Percentiles rank a stretch among this genome's conserved stretches.
phyloP scores from a whole-genome alignment of 495 filamentous ascomycete genomes.

The Neurospora intermedia region DNA sequence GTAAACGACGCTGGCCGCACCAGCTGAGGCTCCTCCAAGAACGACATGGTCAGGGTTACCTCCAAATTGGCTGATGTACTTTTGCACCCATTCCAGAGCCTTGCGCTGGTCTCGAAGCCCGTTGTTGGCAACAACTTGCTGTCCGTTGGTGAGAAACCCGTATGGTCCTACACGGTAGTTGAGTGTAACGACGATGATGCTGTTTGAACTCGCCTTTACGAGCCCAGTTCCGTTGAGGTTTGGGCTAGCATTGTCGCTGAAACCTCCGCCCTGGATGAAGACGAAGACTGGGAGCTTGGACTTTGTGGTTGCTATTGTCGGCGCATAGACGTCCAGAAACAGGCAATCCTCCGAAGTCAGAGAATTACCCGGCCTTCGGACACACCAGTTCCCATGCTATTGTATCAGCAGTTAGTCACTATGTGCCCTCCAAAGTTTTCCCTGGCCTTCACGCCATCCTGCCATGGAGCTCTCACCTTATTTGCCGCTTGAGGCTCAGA shows the following conservation, averaged over 20 bases:
- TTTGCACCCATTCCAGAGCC: slow-evolving; percentile 55
- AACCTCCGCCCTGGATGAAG: slow-evolving; percentile 63
- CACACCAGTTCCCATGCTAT: slow-evolving; percentile 36
- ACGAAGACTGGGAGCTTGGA: slow-evolving; percentile 54
- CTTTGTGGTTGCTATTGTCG: slow-evolving; percentile 34
- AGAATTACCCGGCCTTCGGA: slow-evolving; percentile 32
- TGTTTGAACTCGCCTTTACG: slow-evolving; percentile 42
- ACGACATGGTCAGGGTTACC: slow-evolving; percentile 59
- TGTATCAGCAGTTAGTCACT: slow-evolving; percentile 18
- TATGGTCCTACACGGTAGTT: slow-evolving; percentile 62
- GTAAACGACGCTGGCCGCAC: slow-evolving; percentile 50
- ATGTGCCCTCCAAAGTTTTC: not conserved
- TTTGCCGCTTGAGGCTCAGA: slow-evolving; percentile 17
- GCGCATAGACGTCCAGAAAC: slow-evolving; percentile 58
- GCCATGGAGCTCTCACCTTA: slow-evolving; percentile 11
- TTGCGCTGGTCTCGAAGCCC: slow-evolving; percentile 60
- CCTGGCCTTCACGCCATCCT: not conserved
- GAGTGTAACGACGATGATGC: slow-evolving; percentile 59
- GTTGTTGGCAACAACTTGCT: slow-evolving; percentile 48
- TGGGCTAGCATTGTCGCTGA: slow-evolving; percentile 46
- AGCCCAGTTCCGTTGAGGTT: slow-evolving; percentile 53
- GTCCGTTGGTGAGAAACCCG: slow-evolving; percentile 54
- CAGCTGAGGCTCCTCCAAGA: slow-evolving; percentile 56
- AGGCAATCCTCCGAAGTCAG: slow-evolving; percentile 55
- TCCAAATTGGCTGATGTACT: slow-evolving; percentile 55